Base-by-base conservation (phyloP, 2,329 filamentous ascomycete species). In the Rhynchosporium graminicola region DNA sequence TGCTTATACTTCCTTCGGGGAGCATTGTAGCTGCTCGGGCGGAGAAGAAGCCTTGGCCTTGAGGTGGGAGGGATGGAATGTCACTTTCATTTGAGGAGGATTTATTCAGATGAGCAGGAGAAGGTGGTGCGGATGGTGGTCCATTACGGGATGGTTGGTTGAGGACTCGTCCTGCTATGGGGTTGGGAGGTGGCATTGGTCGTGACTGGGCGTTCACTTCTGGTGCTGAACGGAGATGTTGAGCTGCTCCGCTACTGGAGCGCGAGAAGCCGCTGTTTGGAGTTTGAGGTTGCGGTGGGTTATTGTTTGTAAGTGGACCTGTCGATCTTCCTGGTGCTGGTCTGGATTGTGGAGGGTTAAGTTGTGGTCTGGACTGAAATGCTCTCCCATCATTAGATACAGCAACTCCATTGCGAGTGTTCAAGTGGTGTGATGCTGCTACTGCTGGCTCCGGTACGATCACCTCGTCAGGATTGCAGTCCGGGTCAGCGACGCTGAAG, bases 401-500 rank as follows among this genome's bases (percentile, higher is more conserved):
- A 31, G 54, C 28, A 46, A 64, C 68, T 26, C 29, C 59, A 61
- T 64, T 69, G 64, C 63, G 60, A 54, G 50, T 29, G 54, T 59
- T 69, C 33, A 68, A 67, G 48, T 69, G 61, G n/a, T 61, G 62
- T 20, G 68, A 68, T 38, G 67, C 47, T 20, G 50, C 59, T 50
- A 42, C 54, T 42, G 65, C 45, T 33, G 68, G 60, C n/a, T 74
- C 74, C 7, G 81, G 77, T 12, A 93, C 75, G 36, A 83, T 76
- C n/a, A 94, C 81, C 73, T 94, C 91, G 73, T 95, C 90, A 3
- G 90, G 89, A 70, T 92, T 87, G 26, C 83, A 87, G 56, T 74
- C 69, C 48, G 91, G 83, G 65, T 75, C 74, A 54, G 90, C 82
- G 7, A 89, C 87, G 55, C 83, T 86, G 72, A 93, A 92, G 74